These are phyloP conservation scores for Shiraia bambusicola DNA, from an alignment of 2,329 filamentous ascomycete species.

Conservation along the genomic window DNA sequence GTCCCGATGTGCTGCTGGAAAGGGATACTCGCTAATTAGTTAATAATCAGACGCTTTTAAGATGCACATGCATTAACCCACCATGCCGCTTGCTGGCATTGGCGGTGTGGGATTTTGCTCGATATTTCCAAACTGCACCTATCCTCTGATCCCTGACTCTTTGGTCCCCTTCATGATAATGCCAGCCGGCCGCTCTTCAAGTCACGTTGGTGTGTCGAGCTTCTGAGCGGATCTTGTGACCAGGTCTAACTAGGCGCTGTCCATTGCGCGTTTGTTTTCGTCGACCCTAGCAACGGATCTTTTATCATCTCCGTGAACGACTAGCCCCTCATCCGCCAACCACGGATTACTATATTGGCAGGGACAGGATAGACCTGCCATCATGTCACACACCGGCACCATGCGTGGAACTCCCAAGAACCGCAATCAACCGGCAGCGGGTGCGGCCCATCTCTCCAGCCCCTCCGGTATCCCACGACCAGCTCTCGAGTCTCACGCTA, in stretches of 20 bases:
- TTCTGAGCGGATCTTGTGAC: conserved; percentile 1
- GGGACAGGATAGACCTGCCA: conserved; percentile 25
- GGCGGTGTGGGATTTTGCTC: too few species aligned
- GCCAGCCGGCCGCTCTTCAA: background rate
- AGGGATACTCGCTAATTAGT: too few species aligned
- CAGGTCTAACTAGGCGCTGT: conserved; percentile 19
- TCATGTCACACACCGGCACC: conserved; percentile 64
- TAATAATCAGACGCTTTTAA: too few species aligned
- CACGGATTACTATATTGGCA: conserved; percentile 20
- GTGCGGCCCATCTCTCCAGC: conserved; percentile 57
- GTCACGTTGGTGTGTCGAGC: background rate
- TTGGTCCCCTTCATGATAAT: too few species aligned
- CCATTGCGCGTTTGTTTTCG: conserved; percentile 22
- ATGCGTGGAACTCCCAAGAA: conserved; percentile 70
- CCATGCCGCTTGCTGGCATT: too few species aligned
- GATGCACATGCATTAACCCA: too few species aligned
- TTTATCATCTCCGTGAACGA: conserved; percentile 20
- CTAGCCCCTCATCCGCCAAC: conserved; percentile 23
- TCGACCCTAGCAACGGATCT: conserved; percentile 28
- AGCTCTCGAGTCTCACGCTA: conserved; percentile 59
- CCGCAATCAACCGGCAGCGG: conserved; percentile 53
- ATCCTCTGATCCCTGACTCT: too few species aligned
- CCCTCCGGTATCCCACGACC: conserved; percentile 73
- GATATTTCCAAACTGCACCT: too few species aligned
- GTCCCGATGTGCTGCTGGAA: too few species aligned